phyloP scores from a whole-genome alignment of 2,329 filamentous ascomycete genomes.

The Pestalotiopsis fici region DNA sequence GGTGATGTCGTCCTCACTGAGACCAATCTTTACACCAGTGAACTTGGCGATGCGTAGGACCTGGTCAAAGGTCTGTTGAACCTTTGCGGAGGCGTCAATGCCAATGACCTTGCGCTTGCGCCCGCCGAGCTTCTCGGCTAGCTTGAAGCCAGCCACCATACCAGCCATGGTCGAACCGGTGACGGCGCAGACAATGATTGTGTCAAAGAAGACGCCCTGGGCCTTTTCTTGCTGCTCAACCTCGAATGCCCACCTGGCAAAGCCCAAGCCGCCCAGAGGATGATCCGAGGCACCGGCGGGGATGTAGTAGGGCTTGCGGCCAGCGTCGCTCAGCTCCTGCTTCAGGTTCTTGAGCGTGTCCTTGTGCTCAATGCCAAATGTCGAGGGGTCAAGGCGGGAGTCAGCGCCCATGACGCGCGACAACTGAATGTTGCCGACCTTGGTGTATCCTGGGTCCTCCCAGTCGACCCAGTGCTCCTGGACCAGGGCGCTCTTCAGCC shows the following conservation, averaged over 20 bases:
- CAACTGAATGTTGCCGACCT: conserved; percentile 72
- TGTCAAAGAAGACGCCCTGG: conserved; percentile 66
- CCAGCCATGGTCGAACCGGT: conserved; percentile 72
- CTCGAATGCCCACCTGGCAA: conserved; percentile 72
- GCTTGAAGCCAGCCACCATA: conserved; percentile 73
- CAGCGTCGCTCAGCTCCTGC: conserved; percentile 50
- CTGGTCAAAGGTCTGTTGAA: conserved; percentile 63
- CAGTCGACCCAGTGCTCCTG: conserved; percentile 72
- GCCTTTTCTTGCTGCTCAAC: conserved; percentile 63
- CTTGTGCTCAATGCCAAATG: conserved; percentile 72
- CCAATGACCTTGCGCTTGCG: conserved; percentile 60
- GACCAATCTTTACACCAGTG: conserved; percentile 64
- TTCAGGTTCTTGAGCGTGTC: conserved; percentile 55
- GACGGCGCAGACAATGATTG: conserved; percentile 68
- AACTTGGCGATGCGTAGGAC: conserved; percentile 66
- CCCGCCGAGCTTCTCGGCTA: conserved; percentile 50
- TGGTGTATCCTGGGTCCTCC: conserved; percentile 59
- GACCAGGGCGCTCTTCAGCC: conserved; percentile 57
- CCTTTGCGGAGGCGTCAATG: conserved; percentile 65
- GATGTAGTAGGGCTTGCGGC: conserved; percentile 69
- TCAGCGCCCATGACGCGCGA: conserved; percentile 69
- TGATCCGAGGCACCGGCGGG: conserved; percentile 73
- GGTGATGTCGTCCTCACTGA: conserved; percentile 59
- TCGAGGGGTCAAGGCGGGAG: conserved; percentile 58
- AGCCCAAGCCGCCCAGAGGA: conserved; percentile 68